phyloP scores from a whole-genome alignment of 805 yeast genomes.

The Candida chauliodis region DNA sequence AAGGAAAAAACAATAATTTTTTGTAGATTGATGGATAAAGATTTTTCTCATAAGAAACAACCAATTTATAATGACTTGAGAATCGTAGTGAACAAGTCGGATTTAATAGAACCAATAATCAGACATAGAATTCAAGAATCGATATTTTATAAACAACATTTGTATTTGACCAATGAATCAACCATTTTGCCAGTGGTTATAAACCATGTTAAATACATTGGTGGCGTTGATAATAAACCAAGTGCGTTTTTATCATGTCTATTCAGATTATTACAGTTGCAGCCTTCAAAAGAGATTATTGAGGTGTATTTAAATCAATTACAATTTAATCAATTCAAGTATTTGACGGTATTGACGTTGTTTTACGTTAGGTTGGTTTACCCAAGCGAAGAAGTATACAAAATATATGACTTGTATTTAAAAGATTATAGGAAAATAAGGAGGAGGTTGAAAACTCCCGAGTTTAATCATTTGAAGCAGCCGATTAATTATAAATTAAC shows the following conservation, averaged over 20 bases:
- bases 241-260: conserved; percentile 73
- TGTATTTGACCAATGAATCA: conserved; percentile 39
- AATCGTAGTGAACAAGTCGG: conserved; percentile 25
- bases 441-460: conserved; percentile 27
- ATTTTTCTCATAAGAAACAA: conserved; percentile 13
- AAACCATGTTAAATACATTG: conserved; percentile 43
- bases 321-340: conserved; percentile 60
- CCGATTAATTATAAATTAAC: conserved; percentile 32
- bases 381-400: conserved; percentile 37
- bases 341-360: conserved; percentile 65
- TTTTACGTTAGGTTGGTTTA: conserved; percentile 56
- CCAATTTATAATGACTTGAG: conserved; percentile 27
- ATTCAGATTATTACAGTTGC: conserved; percentile 71
- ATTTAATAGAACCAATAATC: conserved; percentile 38
- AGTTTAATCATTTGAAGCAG: conserved; percentile 12
- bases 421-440: conserved; percentile 71
- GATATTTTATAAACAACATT: conserved; percentile 39
- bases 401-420: conserved; percentile 50
- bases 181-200: conserved; percentile 33
- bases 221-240: conserved; percentile 62
- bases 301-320: conserved; percentile 53
- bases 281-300: conserved; percentile 60
- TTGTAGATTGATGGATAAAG: neutral
- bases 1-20: neutral
- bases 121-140: conserved; percentile 42